Base-by-base conservation (phyloP, 345 rosid species). In the Dovyalis caffra region DNA sequence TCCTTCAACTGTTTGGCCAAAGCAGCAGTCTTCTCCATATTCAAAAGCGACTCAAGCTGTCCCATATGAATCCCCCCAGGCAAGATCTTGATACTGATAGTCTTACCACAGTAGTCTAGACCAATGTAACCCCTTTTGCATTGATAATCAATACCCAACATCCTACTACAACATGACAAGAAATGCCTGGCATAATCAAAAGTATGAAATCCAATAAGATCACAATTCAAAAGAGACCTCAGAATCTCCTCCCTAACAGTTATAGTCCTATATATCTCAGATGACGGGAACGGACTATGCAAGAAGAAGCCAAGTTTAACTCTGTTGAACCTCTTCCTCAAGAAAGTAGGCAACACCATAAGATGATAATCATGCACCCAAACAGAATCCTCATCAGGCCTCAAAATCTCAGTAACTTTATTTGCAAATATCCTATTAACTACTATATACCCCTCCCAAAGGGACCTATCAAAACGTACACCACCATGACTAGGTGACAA, bases 301-400 rank as follows among this genome's bases (percentile, higher is more conserved):
- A 93, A 74, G 74, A 93, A 93, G 49, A 91, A 87, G 0, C 98
- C 98, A 10, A 93, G 77, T 75, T 88, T 88, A 58, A 89, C 82
- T 53, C 90, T 72, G 7, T 74, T 82, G 69, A 82, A 86, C 78
- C 80, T 77, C 29, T 79, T 93, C 68, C 97, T 87, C 69, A 93
- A 40, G 62, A 91, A 86, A 69, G 93, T 84, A 14, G 97, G 96
- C n/a, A 93, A 68, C 12, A 87, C 76, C 96, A 93, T 86, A 37
- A 93, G 92, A 70, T 93, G 97, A 56, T 93, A 93, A 73, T 93
- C 97, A 14, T 92, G 96, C 28, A 92, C 83, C 96, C 97, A 92
- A 2, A 92, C 96, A 23, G 77, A 87, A 78, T 90, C 96, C 68
- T 88, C 90, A 57, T 87, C 93, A 3, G 90, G 89, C 70, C 83